Evolutionary conservation across 306 rosid genomes (phyloP).

Genomic region (Coriaria nepalensis): DNA sequence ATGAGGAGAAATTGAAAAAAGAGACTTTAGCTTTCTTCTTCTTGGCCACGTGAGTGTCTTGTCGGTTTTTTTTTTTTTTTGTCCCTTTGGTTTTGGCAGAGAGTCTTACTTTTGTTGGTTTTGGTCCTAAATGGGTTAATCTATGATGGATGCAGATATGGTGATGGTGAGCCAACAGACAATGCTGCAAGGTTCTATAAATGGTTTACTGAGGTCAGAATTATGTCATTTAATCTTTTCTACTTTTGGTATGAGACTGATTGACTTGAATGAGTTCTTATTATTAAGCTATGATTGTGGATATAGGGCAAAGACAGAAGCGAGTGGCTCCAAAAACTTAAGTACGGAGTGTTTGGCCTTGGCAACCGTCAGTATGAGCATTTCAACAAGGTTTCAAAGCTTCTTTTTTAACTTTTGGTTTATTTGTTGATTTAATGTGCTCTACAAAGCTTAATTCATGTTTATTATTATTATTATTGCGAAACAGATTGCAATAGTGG

Average conservation of each 20-base stretch:
- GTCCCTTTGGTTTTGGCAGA: neutral
- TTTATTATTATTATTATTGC: conserved; percentile 17
- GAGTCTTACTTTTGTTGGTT: neutral
- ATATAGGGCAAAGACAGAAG: conserved; percentile 69
- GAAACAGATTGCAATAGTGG: conserved; percentile 52
- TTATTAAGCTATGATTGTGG: conserved; percentile 10
- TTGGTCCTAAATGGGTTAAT: conserved; percentile 9
- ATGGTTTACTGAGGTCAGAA: conserved; percentile 76
- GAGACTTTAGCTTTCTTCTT: conserved; percentile 62
- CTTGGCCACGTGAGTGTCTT: conserved; percentile 77
- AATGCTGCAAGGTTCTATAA: conserved; percentile 89
- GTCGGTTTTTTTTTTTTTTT: neutral
- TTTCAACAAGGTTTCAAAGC: conserved; percentile 70
- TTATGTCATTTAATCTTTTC: neutral
- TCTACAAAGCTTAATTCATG: conserved; percentile 4
- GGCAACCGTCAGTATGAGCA: conserved; percentile 98
- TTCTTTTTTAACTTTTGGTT: conserved; percentile 4
- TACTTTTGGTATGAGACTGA: neutral
- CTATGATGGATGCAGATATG: conserved; percentile 53
- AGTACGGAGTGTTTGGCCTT: conserved; percentile 86
- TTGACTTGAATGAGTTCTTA: conserved; percentile 5
- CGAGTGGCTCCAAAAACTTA: conserved; percentile 66
- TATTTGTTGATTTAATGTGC: neutral
- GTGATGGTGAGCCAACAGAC: conserved; percentile 99
- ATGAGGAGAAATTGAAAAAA: conserved; percentile 59